Base-by-base conservation (phyloP, 345 rosid genomes). In the Lepidium africanum region DNA sequence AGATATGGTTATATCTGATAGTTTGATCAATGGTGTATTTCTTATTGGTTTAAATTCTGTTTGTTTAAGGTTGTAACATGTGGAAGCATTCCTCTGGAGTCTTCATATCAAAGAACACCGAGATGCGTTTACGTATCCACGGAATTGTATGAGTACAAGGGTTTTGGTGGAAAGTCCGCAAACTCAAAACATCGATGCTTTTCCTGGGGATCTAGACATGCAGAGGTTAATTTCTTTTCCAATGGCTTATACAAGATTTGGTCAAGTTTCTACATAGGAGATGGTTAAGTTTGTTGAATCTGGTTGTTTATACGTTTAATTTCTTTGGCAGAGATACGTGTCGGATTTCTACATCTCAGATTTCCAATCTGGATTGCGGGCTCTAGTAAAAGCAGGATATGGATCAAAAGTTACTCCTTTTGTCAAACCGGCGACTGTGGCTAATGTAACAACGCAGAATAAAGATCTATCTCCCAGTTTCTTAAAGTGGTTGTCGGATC, bases 311-410 rank as follows among this genome's bases (percentile, higher is more conserved):
- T 69, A 7, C 32, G 6, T 27, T 27, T 27, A 27, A 27, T 58
- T 43, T 52, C 41, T 49, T 37, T 77, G 79, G 77, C 90, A 92
- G 98, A 90, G 77, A 65, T 85, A 84, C 27, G 91, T 88, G 48
- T 86, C 94, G 10, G 98, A 92, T 69, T 92, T 92, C 63, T 92
- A 92, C 85, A 72, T 92, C 54, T 92, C 98, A 30, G 98, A 92
- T 79, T 88, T 92, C 65, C 98, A 90, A 59, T 85, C 97, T 36
- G 98, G 98, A 59, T 72, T 92, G 52, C 76, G 98, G 61, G 98
- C 98, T 47, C 49, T 88, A 50, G 97, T 92, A 21, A 90, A 92
- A 78, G 96, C 96, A 1, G 98, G 98, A 38, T 84, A 86, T 74
- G 98, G 98, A 64, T 78, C 97, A 10, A 88, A 92, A 81, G 93